A percentile compares a stretch with the other conserved stretches of the same genome.
These are phyloP conservation scores for Kwoniella sp. DNA, from an alignment of 768 basidiomycete species.

Conservation along the genomic window DNA sequence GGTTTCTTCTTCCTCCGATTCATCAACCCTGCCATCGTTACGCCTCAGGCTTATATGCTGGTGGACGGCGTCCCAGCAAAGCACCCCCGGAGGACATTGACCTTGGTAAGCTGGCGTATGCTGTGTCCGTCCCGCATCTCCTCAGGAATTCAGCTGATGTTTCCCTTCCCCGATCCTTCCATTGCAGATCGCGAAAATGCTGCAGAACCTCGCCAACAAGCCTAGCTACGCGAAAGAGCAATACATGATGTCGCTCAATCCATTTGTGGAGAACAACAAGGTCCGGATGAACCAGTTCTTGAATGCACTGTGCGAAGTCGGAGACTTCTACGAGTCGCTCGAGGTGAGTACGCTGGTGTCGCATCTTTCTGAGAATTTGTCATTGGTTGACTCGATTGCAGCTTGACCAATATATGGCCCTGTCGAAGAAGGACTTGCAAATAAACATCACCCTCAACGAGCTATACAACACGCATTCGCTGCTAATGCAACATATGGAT, in stretches of 20 bases:
- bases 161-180: not conserved
- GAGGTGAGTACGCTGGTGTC: conserved; percentile 66
- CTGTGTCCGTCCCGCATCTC: not conserved
- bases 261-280: conserved; percentile 98
- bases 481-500: conserved; percentile 93
- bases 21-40: conserved; percentile 98
- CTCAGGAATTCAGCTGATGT: not conserved
- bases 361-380: conserved; percentile 5
- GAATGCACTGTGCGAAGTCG: conserved; percentile 95
- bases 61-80: conserved; percentile 97
- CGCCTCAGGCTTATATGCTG: conserved; percentile 99
- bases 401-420: conserved; percentile 99
- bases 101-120: conserved; percentile 65
- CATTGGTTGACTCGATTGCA: conserved; percentile 50
- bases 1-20: conserved; percentile 99
- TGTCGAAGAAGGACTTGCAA: conserved; percentile 97
- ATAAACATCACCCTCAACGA: conserved; percentile 99
- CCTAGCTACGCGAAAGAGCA: conserved; percentile 96
- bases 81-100: conserved; percentile 93
- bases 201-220: conserved; percentile 98
- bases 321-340: conserved; percentile 97
- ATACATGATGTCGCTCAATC: conserved; percentile 98
- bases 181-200: conserved; percentile 93
- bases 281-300: conserved; percentile 95
- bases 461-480: conserved; percentile 96